These are phyloP conservation scores for Saturnispora diversa DNA, from an alignment of 805 yeast genomes.

Conservation along the genomic window DNA sequence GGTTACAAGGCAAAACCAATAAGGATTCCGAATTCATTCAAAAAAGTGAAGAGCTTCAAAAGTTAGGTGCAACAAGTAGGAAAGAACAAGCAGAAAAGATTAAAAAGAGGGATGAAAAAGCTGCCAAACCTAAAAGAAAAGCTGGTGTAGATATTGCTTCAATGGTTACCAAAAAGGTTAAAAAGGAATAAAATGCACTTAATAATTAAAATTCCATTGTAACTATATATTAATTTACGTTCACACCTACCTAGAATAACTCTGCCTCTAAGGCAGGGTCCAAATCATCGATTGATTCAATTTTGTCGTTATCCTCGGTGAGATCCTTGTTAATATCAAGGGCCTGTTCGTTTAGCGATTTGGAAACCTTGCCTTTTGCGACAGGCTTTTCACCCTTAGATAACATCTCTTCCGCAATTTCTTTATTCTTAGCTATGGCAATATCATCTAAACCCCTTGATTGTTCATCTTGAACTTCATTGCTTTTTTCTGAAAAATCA, in stretches of 20 bases:
- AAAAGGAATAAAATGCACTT: conserved; percentile 7
- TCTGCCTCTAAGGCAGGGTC: conserved; percentile 8
- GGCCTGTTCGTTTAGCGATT: conserved; percentile 25
- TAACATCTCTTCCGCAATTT: conserved; percentile 22
- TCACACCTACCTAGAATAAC: neutral
- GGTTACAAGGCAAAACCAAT: conserved; percentile 53
- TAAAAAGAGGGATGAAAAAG: conserved; percentile 41
- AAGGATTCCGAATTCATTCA: conserved; percentile 49
- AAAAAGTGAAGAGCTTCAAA: conserved; percentile 43
- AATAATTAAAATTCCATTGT: neutral
- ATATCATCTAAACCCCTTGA: neutral
- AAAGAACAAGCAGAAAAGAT: conserved; percentile 58
- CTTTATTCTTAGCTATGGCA: conserved; percentile 16
- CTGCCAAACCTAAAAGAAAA: conserved; percentile 20
- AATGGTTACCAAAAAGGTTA: conserved; percentile 20
- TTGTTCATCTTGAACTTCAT: too few relatives aligned
- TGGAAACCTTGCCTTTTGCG: conserved; percentile 23
- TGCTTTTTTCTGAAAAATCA: conserved; percentile 5
- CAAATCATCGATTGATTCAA: conserved; percentile 6
- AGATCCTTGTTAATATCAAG: conserved; percentile 14
- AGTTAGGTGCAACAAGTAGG: conserved; percentile 61
- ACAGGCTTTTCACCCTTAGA: conserved; percentile 20
- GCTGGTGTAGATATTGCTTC: conserved; percentile 19
- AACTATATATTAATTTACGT: conserved; percentile 1
- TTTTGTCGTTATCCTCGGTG: conserved; percentile 1